phyloP scores from a whole-genome alignment of 2,329 filamentous ascomycete species.

The Exophiala sp. region DNA sequence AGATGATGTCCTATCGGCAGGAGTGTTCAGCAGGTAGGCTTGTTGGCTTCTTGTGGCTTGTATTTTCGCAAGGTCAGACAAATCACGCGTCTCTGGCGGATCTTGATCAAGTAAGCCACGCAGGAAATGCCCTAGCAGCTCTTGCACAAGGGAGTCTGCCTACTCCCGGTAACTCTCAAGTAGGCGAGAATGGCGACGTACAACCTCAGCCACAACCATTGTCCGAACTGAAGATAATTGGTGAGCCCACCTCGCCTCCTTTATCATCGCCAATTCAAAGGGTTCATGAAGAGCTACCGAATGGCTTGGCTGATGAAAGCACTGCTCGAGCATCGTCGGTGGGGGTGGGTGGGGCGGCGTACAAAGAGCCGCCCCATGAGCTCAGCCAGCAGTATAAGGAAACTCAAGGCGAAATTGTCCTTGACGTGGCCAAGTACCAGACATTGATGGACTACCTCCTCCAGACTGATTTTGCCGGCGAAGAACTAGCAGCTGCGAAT shows the following conservation, averaged over 20 bases:
- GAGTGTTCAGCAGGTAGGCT: constrained; percentile 90
- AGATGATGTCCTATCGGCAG: constrained; percentile 94
- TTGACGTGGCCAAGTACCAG: constrained; percentile 20
- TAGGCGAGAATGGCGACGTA: background rate
- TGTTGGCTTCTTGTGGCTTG: constrained; percentile 92
- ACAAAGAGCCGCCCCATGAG: background rate
- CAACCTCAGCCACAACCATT: background rate
- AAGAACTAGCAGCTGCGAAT: constrained; percentile 18
- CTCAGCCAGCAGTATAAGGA: background rate
- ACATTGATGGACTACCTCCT: constrained; percentile 24
- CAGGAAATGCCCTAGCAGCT: background rate
- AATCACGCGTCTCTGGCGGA: background rate
- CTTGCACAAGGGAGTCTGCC: background rate
- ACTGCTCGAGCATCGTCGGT: no score
- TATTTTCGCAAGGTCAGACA: constrained; percentile 62
- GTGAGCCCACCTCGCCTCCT: constrained; percentile 9
- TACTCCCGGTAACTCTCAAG: constrained; percentile 11
- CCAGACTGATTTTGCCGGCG: constrained; percentile 26
- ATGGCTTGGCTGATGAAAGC: no score
- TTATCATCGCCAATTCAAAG: constrained; percentile 10
- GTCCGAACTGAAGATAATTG: background rate
- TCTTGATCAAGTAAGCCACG: background rate
- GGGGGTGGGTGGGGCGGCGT: background rate
- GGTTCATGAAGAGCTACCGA: background rate
- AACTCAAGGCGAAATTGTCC: constrained; percentile 15